phyloP scores from a whole-genome alignment of 108 stramenopile species.

The Skeletonema costatum region DNA sequence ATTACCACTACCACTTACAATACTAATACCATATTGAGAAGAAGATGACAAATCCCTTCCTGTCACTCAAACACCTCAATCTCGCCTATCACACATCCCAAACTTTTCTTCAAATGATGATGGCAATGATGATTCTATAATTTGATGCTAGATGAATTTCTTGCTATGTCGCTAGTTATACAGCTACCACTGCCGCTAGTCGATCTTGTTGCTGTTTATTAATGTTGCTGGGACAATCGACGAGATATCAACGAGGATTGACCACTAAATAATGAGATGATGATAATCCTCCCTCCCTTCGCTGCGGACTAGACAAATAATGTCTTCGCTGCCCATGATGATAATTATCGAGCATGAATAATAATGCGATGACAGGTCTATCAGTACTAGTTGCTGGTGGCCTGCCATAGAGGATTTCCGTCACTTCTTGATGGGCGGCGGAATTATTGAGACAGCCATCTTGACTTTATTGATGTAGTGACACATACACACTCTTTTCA shows the following conservation, averaged over 20 bases:
- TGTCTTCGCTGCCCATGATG: background rate
- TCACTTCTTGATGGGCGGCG: too few species aligned
- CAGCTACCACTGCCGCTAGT: background rate
- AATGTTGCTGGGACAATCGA: background rate
- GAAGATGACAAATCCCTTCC: constrained; percentile 35
- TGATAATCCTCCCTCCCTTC: background rate
- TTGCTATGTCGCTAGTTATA: too few species aligned
- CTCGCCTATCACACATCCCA: constrained; percentile 1
- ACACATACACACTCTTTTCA: too few species aligned
- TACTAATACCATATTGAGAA: background rate
- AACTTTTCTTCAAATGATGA: constrained; percentile 24
- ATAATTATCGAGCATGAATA: background rate
- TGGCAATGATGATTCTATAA: background rate
- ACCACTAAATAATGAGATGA: background rate
- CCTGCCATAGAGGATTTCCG: background rate
- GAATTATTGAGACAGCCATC: too few species aligned
- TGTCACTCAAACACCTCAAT: background rate
- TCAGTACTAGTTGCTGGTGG: too few species aligned
- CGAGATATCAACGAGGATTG: background rate
- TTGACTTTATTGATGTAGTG: too few species aligned
- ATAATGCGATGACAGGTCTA: background rate
- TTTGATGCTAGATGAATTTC: background rate
- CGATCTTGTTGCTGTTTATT: background rate
- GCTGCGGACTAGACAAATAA: background rate
- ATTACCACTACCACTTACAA: background rate